Base-by-base conservation (phyloP, 352 stramenopile species). In the Bremia lactucae region DNA sequence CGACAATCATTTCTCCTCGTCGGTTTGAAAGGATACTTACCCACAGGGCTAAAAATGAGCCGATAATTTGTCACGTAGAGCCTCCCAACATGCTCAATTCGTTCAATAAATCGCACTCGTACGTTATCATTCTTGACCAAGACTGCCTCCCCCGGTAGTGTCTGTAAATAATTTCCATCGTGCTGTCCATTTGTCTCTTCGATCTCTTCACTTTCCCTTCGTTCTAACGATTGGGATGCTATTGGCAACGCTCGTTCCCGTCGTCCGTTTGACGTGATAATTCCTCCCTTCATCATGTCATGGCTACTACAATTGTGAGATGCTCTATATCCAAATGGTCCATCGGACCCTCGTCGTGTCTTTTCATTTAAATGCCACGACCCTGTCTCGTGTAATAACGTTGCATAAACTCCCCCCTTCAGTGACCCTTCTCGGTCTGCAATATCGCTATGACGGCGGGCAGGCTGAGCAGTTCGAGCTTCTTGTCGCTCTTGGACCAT, bases 51-150 rank as follows among this genome's bases (percentile, higher is more conserved):
- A 46, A 92, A 89, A 6, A 92, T 63, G 25, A 92, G 59, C 31
- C 79, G 68, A 51, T 82, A 92, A 47, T 83, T 88, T 14, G 72
- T 92, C 35, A 89, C 66, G 41, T 81, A 87, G 11, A 92, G 48
- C 22, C 54, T 88, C 0, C 79, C 76, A 0, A 57, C 19, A 48
- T 83, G 68, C 11, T 74, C 54, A 0, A 75, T 49, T 5, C 55
- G 42, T 21, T 81, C 59, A 33, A 84, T 52, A 24, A 84, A 72
- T 2, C 66, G 52, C 10, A 82, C 59, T 1, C 58, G 66, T 0
- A 91, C 76, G 41, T 78, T 70, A 4, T 84, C 68, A 13, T 65
- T 78, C 14, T 67, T 65, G 15, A 79, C 62, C 22, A 87, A 44
- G 29, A 86, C 65, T 7, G 77, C 54, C 49, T 91, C 79, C 3